Evolutionary conservation across 2,329 filamentous ascomycete species (phyloP), one percentile per base, ranked within the genome.

Genomic region (Ceratocystis harringtonii): DNA sequence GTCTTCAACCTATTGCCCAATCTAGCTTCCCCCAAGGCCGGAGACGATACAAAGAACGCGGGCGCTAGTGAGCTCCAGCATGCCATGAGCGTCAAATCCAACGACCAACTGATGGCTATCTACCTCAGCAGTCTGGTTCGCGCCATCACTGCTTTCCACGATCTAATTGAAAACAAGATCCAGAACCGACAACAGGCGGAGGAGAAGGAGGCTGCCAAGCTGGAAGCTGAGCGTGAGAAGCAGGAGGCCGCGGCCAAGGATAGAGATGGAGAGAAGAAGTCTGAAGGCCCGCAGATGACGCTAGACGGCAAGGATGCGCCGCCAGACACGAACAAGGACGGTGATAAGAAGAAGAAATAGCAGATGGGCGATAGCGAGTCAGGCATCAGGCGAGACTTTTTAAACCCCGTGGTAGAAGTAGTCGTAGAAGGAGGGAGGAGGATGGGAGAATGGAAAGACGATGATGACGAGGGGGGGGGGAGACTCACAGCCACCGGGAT

Each of bases 111-210:
- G 69, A 96, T 99, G 89, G 86, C 92, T 63, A 97, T 99, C 75
- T 99, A 99, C 77, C 81, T 99, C 65, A 95, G 90, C 78, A 95
- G 90, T 78, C 79, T 97, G 79, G 97, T 99, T 77, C 84, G 94
- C 68, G 94, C 94, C 66, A 99, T 99, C 73, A 97, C 94, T 12
- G 94, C 94, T 6, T 99, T 97, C 86, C 94, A 99, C 76, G 94
- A 99, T 74, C 79, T 99, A 70, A 99, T 99, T 70, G 94, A 99
- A 80, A 99, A 99, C 81, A 99, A 99, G 83, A 96, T 97, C 70
- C 92, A 97, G 79, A 99, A 99, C 78, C 84, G 92, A 75, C 92
- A 97, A 77, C 90, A 95, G 75, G 89, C 95, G 73, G 94, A 97
- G 73, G 94, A 99, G 73, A 92, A 92, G 78, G 92, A 97, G 71